Conservation (phyloP, 495 filamentous ascomycete species). For the Xylaria bambusicola region DNA sequence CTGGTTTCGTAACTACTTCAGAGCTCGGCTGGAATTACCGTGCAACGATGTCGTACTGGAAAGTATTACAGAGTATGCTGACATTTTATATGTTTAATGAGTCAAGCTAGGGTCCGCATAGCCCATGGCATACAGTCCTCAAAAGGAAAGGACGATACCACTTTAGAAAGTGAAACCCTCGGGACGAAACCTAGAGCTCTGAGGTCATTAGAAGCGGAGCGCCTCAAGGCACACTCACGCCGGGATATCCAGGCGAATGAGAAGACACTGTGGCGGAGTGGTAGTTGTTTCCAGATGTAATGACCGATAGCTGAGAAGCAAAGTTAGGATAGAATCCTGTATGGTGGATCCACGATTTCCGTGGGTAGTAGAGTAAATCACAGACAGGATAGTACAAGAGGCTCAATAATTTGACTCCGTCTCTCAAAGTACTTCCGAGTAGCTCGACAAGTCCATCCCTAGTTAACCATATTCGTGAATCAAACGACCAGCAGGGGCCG, state of each 20-base stretch:
- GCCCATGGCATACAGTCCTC: conserved; percentile 25
- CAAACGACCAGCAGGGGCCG: conserved; percentile 22
- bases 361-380: conserved; percentile 17
- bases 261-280: conserved; percentile 24
- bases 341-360: conserved; percentile 25
- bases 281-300: conserved; percentile 20
- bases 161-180: conserved; percentile 26
- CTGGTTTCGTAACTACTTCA: conserved; percentile 2
- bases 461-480: conserved; percentile 24
- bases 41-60: conserved; percentile 27
- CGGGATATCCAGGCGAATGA: conserved; percentile 23
- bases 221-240: conserved; percentile 30
- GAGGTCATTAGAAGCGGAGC: conserved; percentile 20
- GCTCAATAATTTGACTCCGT: conserved; percentile 23
- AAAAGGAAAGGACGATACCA: conserved; percentile 27
- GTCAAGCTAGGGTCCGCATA: conserved; percentile 29
- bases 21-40: conserved; percentile 4
- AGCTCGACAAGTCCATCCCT: conserved; percentile 23
- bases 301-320: conserved; percentile 23
- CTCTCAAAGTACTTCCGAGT: conserved; percentile 26
- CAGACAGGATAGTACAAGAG: conserved; percentile 24
- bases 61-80: conserved; percentile 26
- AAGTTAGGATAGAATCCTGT: conserved; percentile 23
- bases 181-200: conserved; percentile 22
- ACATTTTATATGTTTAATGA: conserved; percentile 24